Evolutionary conservation across 2,329 filamentous ascomycete species (phyloP).

Genomic region (Xylaria sp.): DNA sequence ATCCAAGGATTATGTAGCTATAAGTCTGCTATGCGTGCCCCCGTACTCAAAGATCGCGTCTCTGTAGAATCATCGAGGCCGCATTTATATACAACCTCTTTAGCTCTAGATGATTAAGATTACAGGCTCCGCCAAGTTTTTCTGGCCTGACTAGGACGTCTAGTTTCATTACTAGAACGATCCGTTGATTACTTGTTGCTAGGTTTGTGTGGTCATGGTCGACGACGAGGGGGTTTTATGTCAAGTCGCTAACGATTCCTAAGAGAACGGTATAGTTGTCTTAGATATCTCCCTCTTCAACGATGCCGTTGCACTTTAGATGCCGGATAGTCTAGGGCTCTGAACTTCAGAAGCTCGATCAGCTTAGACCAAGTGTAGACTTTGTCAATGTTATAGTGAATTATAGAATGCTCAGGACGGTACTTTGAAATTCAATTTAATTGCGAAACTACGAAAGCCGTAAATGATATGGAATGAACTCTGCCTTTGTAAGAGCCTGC

Average conservation of each 20-base stretch:
- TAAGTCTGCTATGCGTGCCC: no score
- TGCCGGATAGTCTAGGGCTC: not conserved
- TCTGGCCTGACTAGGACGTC: not conserved
- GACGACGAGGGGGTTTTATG: not conserved
- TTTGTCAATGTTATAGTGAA: conserved; percentile 7
- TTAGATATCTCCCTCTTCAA: conserved; percentile 4
- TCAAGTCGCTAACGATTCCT: conserved; percentile 2
- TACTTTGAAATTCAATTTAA: conserved; percentile 6
- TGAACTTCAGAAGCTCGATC: conserved; percentile 6
- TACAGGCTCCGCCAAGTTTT: not conserved
- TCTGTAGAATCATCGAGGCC: no score
- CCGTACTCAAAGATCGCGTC: no score
- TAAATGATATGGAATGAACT: conserved; percentile 12
- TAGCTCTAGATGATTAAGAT: conserved; percentile 7
- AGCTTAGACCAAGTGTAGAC: conserved; percentile 12
- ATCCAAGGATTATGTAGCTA: not conserved
- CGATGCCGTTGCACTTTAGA: not conserved
- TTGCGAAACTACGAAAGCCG: not conserved
- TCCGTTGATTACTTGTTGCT: conserved; percentile 1
- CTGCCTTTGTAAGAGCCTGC: not conserved
- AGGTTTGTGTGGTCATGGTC: not conserved
- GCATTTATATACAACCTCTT: no score
- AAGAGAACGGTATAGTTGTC: not conserved
- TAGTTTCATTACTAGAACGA: not conserved
- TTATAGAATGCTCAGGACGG: not conserved